phyloP scores from a whole-genome alignment of 352 stramenopile species.

The Pythium dissotocum region DNA sequence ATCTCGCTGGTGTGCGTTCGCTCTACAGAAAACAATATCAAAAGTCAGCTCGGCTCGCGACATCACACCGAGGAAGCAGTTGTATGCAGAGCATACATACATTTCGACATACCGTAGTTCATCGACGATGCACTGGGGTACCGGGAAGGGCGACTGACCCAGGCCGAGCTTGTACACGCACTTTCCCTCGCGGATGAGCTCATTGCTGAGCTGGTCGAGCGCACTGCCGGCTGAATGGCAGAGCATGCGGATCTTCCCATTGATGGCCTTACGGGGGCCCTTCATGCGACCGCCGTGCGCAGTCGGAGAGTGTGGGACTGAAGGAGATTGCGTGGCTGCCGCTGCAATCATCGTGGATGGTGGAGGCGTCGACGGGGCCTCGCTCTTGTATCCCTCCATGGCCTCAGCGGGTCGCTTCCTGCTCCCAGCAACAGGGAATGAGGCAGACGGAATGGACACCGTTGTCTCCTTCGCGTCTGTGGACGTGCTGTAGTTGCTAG shows the following conservation, averaged over 20 bases:
- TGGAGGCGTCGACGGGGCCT: not conserved
- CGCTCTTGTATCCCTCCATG: conserved; percentile 25
- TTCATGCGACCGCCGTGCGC: conserved; percentile 6
- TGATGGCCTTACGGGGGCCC: conserved; percentile 82
- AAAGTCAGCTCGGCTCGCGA: not conserved
- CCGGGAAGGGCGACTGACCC: conserved; percentile 85
- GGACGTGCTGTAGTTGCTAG: conserved; percentile 3
- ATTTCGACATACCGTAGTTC: conserved; percentile 67
- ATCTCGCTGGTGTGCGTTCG: conserved; percentile 79
- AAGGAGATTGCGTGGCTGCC: not conserved
- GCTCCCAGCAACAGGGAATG: conserved; percentile 2
- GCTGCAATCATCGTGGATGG: conserved; percentile 6
- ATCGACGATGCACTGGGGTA: conserved; percentile 87
- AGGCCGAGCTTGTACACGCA: conserved; percentile 86
- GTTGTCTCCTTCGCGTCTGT: conserved; percentile 4
- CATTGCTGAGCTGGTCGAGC: conserved; percentile 85
- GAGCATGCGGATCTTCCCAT: conserved; percentile 86
- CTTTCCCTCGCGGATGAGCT: conserved; percentile 78
- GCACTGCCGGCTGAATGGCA: conserved; percentile 76
- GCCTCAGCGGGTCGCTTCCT: conserved; percentile 53
- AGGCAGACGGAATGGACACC: not conserved
- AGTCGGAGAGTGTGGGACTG: not conserved
- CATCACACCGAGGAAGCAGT: not conserved
- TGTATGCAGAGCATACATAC: conserved; percentile 27
- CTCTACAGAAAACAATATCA: conserved; percentile 26